phyloP scores from a whole-genome alignment of 768 basidiomycete genomes.

The Dacryopinax primogenitus region DNA sequence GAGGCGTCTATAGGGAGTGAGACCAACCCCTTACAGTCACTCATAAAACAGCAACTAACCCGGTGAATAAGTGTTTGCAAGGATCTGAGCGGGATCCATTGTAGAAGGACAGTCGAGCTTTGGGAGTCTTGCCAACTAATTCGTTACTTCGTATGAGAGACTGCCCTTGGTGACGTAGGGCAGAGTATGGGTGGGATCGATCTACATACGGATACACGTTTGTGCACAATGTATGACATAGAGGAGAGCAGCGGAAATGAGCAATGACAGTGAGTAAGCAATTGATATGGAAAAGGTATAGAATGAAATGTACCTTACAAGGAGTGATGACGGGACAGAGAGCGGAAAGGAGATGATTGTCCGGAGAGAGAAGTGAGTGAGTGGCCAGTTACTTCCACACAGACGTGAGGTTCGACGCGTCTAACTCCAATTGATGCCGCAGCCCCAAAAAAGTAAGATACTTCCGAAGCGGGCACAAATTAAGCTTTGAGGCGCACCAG shows the following conservation, averaged over 20 bases:
- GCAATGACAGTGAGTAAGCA: not conserved
- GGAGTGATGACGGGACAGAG: not conserved
- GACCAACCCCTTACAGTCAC: not conserved
- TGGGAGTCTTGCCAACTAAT: not conserved
- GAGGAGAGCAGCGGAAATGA: not conserved
- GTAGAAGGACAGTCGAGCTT: not conserved
- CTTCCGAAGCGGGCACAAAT: constrained; percentile 4
- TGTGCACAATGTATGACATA: constrained; percentile 48
- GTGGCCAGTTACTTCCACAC: not conserved
- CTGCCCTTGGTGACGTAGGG: not conserved
- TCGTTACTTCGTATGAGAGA: not conserved
- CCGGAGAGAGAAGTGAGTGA: not conserved
- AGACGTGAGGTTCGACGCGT: constrained; percentile 7
- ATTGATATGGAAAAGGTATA: not conserved
- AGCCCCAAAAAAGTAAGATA: constrained; percentile 1
- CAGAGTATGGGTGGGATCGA: constrained; percentile 15
- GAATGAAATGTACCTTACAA: not conserved
- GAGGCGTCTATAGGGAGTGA: constrained; percentile 48
- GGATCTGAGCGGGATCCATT: constrained; percentile 32
- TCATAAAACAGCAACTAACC: constrained; percentile 41
- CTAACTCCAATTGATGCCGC: constrained; percentile 6
- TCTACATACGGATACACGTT: not conserved
- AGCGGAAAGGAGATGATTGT: not conserved
- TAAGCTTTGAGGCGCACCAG: not conserved
- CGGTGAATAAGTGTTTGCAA: constrained; percentile 83